Evolutionary conservation across 495 filamentous ascomycete species (phyloP).

Genomic region (Cladorrhinum samala): DNA sequence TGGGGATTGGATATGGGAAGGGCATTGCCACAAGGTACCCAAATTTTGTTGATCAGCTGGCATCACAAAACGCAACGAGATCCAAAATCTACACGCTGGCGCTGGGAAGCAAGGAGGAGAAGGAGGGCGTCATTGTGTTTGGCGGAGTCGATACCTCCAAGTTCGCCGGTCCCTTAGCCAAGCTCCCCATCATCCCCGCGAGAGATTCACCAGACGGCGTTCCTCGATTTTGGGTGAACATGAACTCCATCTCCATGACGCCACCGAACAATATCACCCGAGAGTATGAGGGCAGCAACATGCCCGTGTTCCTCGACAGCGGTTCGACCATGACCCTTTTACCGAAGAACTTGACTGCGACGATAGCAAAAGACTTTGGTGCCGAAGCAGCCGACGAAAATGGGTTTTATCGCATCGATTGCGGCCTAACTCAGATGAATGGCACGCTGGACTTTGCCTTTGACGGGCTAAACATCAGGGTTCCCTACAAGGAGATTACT

Average conservation of each 20-base stretch:
- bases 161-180: constrained; percentile 64
- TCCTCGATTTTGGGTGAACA: constrained; percentile 51
- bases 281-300: constrained; percentile 41
- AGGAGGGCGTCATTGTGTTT: constrained; percentile 77
- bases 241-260: constrained; percentile 52
- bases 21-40: constrained; percentile 36
- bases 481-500: constrained; percentile 53
- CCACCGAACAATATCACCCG: constrained; percentile 39
- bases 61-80: constrained; percentile 32
- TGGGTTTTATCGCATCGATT: constrained; percentile 65
- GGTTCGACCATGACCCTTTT: constrained; percentile 86
- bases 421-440: constrained; percentile 55
- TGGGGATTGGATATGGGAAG: constrained; percentile 42
- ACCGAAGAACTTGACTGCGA: constrained; percentile 55
- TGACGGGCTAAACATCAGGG: constrained; percentile 58
- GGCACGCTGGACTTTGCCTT: constrained; percentile 69
- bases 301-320: constrained; percentile 77
- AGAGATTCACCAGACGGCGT: constrained; percentile 35
- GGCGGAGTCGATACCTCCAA: constrained; percentile 86
- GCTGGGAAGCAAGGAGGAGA: constrained; percentile 40
- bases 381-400: constrained; percentile 44
- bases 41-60: constrained; percentile 42
- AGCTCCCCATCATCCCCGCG: constrained; percentile 57
- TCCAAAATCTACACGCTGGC: constrained; percentile 45
- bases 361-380: constrained; percentile 60